Evolutionary conservation across 768 basidiomycete genomes (phyloP).

Genomic region (Cystofilobasidium bisporidii): DNA sequence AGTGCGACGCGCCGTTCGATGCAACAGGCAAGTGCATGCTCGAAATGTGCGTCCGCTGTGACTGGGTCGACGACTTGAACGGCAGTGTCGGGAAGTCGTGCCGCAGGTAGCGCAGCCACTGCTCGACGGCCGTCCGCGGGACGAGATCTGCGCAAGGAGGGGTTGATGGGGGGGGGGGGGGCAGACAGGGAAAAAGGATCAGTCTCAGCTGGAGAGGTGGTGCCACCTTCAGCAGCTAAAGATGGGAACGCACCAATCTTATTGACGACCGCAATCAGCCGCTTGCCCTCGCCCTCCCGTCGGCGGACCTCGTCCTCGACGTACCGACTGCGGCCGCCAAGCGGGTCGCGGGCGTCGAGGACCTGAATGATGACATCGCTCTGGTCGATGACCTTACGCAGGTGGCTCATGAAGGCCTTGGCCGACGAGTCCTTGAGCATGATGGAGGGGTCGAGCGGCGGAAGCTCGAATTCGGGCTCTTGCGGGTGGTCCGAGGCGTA

Average conservation of each 20-base stretch:
- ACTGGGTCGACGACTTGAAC: slow-evolving; percentile 70
- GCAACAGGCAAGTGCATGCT: slow-evolving; percentile 42
- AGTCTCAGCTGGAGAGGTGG: neutral
- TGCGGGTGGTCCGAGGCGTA: slow-evolving; percentile 11
- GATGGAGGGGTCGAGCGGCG: slow-evolving; percentile 36
- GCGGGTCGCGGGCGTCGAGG: slow-evolving; percentile 88
- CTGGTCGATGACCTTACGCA: slow-evolving; percentile 88
- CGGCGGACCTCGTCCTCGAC: slow-evolving; percentile 89
- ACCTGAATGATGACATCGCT: slow-evolving; percentile 72
- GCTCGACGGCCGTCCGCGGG: slow-evolving; percentile 73
- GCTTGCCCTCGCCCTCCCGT: slow-evolving; percentile 79
- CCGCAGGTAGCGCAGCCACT: slow-evolving; percentile 83
- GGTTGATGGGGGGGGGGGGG: too few relatives aligned
- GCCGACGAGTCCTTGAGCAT: slow-evolving; percentile 40
- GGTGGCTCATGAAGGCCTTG: slow-evolving; percentile 56
- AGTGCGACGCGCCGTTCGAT: slow-evolving; percentile 17
- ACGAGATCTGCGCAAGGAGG: slow-evolving; percentile 59
- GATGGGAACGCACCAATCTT: slow-evolving; percentile 65
- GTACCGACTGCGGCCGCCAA: slow-evolving; percentile 79
- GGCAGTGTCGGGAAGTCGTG: slow-evolving; percentile 87
- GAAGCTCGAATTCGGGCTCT: neutral
- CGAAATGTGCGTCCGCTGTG: slow-evolving; percentile 71
- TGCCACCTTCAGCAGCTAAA: neutral
- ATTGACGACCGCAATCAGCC: slow-evolving; percentile 85
- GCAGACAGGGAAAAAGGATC: neutral